Evolutionary conservation across 2,329 filamentous ascomycete genomes (phyloP).

Genomic region (Fusarium pilosicola): DNA sequence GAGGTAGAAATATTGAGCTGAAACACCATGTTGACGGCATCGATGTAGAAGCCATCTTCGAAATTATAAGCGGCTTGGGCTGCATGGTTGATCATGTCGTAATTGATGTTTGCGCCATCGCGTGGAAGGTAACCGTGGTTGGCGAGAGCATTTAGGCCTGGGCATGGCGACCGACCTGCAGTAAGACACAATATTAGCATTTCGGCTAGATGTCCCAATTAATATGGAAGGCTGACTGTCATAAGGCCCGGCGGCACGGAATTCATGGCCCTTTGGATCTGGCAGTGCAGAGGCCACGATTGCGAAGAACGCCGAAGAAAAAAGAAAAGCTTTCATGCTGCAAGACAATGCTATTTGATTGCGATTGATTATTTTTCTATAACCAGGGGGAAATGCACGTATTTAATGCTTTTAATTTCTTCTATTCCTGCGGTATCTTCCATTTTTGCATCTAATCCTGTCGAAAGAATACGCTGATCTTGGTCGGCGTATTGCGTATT

Average conservation of each 20-base stretch:
- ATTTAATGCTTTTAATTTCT: not conserved
- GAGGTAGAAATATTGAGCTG: not conserved
- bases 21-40: not conserved
- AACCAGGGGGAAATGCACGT: not conserved
- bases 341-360: no score
- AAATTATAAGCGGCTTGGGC: not conserved
- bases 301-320: not conserved
- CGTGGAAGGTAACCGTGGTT: not conserved
- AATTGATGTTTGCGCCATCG: not conserved
- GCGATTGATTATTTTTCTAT: not conserved
- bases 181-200: not conserved
- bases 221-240: not conserved
- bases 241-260: not conserved
- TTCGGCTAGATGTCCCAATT: rapidly evolving
- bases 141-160: not conserved
- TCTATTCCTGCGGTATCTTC: not conserved
- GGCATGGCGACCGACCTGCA: not conserved
- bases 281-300: not conserved
- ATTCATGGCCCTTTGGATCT: not conserved
- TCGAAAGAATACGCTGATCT: not conserved
- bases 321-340: not conserved
- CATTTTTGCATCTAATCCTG: not conserved
- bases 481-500: not conserved
- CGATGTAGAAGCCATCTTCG: not conserved
- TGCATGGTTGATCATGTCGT: not conserved